Conservation (phyloP, 2,329 filamentous ascomycete genomes). For the Colletotrichum truncatum region DNA sequence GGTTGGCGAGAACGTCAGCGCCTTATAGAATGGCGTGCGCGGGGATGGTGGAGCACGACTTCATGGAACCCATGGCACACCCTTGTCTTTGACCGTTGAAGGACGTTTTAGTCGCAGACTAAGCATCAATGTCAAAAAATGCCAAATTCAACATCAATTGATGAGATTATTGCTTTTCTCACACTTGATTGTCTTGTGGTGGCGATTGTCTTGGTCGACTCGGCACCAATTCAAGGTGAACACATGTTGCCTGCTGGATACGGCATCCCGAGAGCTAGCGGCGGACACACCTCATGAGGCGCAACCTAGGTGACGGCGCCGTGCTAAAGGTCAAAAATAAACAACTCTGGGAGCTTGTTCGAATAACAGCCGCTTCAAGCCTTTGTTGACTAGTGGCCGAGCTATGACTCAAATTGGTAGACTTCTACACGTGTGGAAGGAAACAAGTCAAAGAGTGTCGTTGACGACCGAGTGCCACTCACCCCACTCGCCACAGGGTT, state of each 20-base stretch:
- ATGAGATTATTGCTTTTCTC: background rate
- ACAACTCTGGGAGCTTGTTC: background rate
- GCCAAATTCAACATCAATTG: background rate
- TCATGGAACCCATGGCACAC: constrained; percentile 25
- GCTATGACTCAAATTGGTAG: background rate
- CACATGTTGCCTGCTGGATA: background rate
- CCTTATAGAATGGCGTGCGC: constrained; percentile 31
- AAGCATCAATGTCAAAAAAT: constrained; percentile 1
- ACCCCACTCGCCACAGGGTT: constrained; percentile 26
- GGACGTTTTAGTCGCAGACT: background rate
- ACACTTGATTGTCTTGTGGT: background rate
- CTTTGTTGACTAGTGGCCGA: background rate
- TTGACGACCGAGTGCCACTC: constrained; percentile 14
- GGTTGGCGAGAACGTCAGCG: constrained; percentile 29
- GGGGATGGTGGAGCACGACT: constrained; percentile 21
- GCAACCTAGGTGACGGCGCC: background rate
- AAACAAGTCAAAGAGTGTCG: constrained; percentile 17
- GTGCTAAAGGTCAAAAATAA: background rate
- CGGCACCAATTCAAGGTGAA: background rate
- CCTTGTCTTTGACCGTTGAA: constrained; percentile 23
- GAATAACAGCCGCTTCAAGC: background rate
- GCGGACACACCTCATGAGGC: background rate
- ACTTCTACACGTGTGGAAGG: constrained; percentile 16
- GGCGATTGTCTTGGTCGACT: background rate
- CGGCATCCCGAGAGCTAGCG: background rate